Evolutionary conservation across 179 eudicot genomes (phyloP), one percentile per base, ranked within the genome.

Genomic region (Beta macrorhiza): DNA sequence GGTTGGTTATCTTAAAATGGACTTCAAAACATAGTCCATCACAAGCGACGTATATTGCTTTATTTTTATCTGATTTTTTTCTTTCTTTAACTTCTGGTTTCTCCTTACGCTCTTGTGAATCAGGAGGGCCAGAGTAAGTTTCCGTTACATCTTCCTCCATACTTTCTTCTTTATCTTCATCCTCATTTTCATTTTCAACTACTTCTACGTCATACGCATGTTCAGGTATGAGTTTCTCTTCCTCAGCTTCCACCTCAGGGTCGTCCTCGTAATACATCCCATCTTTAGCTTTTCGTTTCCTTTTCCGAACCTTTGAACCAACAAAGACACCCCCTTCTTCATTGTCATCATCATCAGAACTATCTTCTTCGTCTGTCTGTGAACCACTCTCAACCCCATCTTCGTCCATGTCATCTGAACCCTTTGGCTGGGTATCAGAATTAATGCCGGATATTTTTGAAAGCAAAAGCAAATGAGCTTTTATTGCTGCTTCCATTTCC

Each of bases 261-360:
- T 75, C 86, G 70, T 92, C 97, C 78, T 91, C 98, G 81, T 97
- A 94, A 77, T 93, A 97, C 84, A 90, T 84, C 87, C 93, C 97
- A 87, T 97, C 98, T 20, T 90, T 82, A 45, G 85, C 79, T 83
- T 89, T 95, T 42, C 76, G 85, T 83, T 89, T 93, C 49, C 88
- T 84, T 85, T 90, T 97, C 74, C 75, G 88, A 22, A 62, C 85
- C 82, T 92, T 97, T 45, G 72, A 72, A 51, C 93, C 93, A 37
- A 94, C 82, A 87, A 91, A 97, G 49, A 90, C 97, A 56, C 75
- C 84, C 58, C 84, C 93, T 67, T 86, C 87, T 42, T 81, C 84
- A 72, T 84, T 76, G 14, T 76, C 88, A 25, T 86, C 93, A 76
- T 82, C 93, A 19, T 81, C 89, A 59, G 42, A 37, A 37, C 42